Conservation (phyloP, 1,139 yeast species). For the Blastobotrys arbuscula region DNA sequence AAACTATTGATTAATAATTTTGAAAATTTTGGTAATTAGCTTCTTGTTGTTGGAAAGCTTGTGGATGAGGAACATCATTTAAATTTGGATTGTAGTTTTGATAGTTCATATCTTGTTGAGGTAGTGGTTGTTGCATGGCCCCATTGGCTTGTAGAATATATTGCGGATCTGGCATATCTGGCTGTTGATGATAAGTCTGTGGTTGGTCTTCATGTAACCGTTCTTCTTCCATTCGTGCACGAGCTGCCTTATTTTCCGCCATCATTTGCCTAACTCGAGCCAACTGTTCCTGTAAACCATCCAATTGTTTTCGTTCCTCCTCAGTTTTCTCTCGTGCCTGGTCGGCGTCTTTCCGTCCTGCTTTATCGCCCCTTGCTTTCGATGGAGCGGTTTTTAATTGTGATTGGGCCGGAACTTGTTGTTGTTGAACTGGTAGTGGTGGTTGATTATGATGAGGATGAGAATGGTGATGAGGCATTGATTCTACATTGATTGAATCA, state of each 20-base stretch:
- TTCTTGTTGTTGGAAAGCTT: too few relatives aligned
- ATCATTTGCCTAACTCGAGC: background rate
- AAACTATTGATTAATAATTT: too few relatives aligned
- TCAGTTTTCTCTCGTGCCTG: background rate
- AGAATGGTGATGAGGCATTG: background rate
- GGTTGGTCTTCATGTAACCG: background rate
- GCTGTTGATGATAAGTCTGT: background rate
- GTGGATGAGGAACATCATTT: too few relatives aligned
- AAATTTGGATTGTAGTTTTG: too few relatives aligned
- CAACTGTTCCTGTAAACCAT: background rate
- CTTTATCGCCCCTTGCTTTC: background rate
- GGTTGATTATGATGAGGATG: background rate
- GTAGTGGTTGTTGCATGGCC: background rate
- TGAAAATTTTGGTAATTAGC: too few relatives aligned
- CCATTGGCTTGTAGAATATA: too few relatives aligned
- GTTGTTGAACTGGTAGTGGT: background rate
- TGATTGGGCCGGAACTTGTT: background rate
- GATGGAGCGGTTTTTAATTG: background rate
- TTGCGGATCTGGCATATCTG: background rate
- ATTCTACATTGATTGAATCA: background rate
- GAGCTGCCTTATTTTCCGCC: slow-evolving; percentile 1
- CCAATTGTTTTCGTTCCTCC: background rate
- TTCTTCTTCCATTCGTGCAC: slow-evolving; percentile 1
- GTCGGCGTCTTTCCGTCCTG: background rate
- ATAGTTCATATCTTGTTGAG: background rate